Evolutionary conservation across 495 filamentous ascomycete genomes (phyloP), one percentile per base, ranked within the genome.

Genomic region (Halenospora varia): DNA sequence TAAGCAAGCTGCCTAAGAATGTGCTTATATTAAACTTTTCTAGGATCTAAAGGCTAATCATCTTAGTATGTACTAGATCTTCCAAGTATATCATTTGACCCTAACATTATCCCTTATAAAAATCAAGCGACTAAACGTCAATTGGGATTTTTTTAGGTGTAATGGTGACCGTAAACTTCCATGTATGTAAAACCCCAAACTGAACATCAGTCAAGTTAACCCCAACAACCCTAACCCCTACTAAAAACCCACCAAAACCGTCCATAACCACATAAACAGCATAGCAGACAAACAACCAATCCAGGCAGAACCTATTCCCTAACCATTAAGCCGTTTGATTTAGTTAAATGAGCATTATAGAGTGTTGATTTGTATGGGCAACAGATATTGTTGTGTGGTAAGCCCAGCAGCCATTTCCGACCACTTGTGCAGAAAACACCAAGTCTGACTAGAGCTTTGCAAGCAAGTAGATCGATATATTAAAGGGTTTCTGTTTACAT

Each of bases 391-490:
- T 47, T 47, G 4, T 17, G 44, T n/a, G 44, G 44, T 47, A n/a
- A 47, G 44, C 20, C 44, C 44, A 47, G 44, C 20, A 22, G 44
- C 44, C 44, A 47, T 47, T 17, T 47, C 44, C 8, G 44, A 22
- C 44, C 44, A 47, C 20, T 47, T 47, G 44, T 17, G 20, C 44
- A 47, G 44, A 22, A 47, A 47, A 17, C 44, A 47, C 44, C 15
- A 47, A 22, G 44, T 47, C 44, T n/a, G 20, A 17, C n/a, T 17
- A 8, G 44, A 47, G 44, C 20, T 47, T 8, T n/a, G 44, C 44
- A 47, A 47, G 44, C 44, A 47, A n/a, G n/a, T 47, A 8, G 44
- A 47, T 47, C 44, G 44, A 47, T 17, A 47, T 47, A 47, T 47
- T 22, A 47, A 47, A 47, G 44, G 44, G n/a, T 47, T 47, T n/a